Conservation (phyloP, 768 basidiomycete genomes). For the Coprinopsis marcescibilis region DNA sequence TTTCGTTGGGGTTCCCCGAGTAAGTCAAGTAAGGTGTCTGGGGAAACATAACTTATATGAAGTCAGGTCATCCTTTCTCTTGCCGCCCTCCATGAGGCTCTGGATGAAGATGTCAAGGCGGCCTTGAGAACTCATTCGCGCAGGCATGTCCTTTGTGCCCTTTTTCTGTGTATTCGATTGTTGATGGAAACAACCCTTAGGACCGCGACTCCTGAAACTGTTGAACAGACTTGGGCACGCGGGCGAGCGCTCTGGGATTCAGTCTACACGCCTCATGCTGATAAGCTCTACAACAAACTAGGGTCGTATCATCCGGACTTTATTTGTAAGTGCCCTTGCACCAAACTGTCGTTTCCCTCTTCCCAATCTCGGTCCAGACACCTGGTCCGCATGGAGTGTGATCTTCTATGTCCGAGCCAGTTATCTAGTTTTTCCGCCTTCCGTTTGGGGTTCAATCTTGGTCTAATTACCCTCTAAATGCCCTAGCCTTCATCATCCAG, state of each 20-base stretch:
- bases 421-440: constrained; percentile 6
- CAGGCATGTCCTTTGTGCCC: constrained; percentile 54
- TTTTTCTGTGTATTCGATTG: too few relatives aligned
- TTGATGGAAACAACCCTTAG: too few relatives aligned
- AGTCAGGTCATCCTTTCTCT: constrained; percentile 77
- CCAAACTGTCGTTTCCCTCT: constrained; percentile 20
- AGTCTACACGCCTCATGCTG: constrained; percentile 85
- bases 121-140: constrained; percentile 60
- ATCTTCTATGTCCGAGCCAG: constrained; percentile 8
- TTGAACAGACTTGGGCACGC: constrained; percentile 62
- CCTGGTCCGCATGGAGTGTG: constrained; percentile 7
- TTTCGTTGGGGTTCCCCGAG: constrained; percentile 83
- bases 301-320: constrained; percentile 90
- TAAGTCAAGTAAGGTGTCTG: constrained; percentile 28
- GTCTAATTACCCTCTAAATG: constrained; percentile 6
- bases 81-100: constrained; percentile 64
- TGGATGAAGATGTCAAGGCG: constrained; percentile 77
- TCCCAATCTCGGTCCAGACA: constrained; percentile 25
- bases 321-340: constrained; percentile 61
- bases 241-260: constrained; percentile 75
- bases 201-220: constrained; percentile 53
- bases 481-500: constrained; percentile 79
- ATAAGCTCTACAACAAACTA: constrained; percentile 85
- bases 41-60: constrained; percentile 8
- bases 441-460: constrained; percentile 4